These are phyloP conservation scores for Trypanosoma cruzi DNA, from an alignment of 208 protist species.

Conservation along the genomic window DNA sequence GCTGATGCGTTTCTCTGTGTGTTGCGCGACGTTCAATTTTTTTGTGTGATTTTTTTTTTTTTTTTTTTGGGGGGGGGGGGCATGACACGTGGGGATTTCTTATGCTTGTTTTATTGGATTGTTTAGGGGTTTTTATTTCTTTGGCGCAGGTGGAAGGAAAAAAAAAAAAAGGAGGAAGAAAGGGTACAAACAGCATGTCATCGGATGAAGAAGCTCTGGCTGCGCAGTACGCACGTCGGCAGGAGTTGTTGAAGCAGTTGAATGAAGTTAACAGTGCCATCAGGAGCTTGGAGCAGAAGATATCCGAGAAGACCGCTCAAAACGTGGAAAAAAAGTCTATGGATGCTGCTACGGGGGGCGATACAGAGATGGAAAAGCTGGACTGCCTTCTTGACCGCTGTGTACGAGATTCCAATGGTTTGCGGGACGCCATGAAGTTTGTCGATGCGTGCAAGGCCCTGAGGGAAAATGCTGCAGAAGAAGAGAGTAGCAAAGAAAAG, in stretches of 20 bases:
- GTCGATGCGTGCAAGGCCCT: constrained; percentile 66
- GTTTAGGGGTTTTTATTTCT: too few species aligned
- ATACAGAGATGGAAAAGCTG: constrained; percentile 53
- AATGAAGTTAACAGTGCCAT: constrained; percentile 77
- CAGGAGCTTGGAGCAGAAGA: constrained; percentile 57
- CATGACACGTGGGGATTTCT: too few species aligned
- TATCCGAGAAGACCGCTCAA: constrained; percentile 41
- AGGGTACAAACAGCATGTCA: constrained; percentile 25
- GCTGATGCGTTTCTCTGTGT: too few species aligned
- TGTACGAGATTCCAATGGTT: constrained; percentile 58
- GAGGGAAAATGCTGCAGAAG: constrained; percentile 36
- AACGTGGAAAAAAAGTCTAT: constrained; percentile 21
- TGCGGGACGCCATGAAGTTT: constrained; percentile 79
- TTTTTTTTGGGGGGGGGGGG: too few species aligned
- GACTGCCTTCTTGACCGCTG: constrained; percentile 54
- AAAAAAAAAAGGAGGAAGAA: background rate
- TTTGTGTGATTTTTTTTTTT: constrained; percentile 17
- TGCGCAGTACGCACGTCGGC: constrained; percentile 70
- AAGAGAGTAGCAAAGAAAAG: constrained; percentile 37
- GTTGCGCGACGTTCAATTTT: constrained; percentile 2
- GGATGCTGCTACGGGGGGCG: constrained; percentile 36
- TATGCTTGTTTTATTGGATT: too few species aligned
- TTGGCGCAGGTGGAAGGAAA: too few species aligned
- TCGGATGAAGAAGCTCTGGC: constrained; percentile 68
- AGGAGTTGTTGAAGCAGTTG: constrained; percentile 80